Evolutionary conservation across 345 rosid species (phyloP), one percentile per base, ranked within the genome.

Genomic region (Dovyalis caffra): DNA sequence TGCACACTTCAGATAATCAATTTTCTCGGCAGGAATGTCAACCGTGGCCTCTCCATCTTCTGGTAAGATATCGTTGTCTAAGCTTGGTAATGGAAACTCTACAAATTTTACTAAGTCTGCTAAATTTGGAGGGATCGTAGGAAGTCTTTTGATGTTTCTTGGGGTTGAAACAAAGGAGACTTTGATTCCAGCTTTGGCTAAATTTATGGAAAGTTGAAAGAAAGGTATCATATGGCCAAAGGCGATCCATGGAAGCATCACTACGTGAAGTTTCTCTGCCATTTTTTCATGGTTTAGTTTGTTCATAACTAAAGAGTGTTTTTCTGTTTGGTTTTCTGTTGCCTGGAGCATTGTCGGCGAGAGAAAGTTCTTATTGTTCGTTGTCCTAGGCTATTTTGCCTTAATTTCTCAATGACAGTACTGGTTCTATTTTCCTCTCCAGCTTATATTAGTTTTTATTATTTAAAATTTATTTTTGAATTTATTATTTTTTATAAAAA

Each of bases 41-140:
- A 78, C 72, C 0, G 85, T 86, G 45, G 89, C 84, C 72, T 86
- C 85, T 18, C 75, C 77, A 0, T 72, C 81, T 21, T 76, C 31
- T 0, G 84, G 84, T 45, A 82, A 18, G 20, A 29, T 16, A 14
- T 65, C 31, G 0, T 35, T 9, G 5, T 45, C 76, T 8, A 66
- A 34, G 1, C 18, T 28, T 29, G 89, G 87, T 40, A 76, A 49
- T 1, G 83, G 76, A 28, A 85, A 15, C 40, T 12, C 66, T 5
- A 80, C 79, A 0, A 78, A 43, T 0, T 68, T 35, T 4, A 80
- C 16, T 0, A 74, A 43, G 0, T 37, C 10, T 26, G 76, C 12
- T 29, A 79, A 47, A 49, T 32, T 35, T 21, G 78, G 67, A 34
- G 85, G 78, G 20, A 74, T 32, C 64, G 53, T 14, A 6, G 87